These are phyloP conservation scores for Pseudoscleropodium purum DNA, from an alignment of 225 moss, liverwort and hornwort genomes.

Conservation along the genomic window DNA sequence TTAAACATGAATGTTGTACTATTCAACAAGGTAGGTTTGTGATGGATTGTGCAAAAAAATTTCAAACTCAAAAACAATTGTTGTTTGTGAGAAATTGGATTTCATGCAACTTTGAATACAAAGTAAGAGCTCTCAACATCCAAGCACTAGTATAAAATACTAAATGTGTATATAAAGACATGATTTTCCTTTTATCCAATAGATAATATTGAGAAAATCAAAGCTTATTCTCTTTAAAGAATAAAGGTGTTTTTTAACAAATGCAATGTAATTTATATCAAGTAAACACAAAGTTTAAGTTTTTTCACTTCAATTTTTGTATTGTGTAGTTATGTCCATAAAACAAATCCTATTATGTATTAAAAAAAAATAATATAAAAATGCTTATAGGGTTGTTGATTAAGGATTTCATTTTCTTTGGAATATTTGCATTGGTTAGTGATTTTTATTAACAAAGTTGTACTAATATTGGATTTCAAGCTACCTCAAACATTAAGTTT, in stretches of 20 bases:
- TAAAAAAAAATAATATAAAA: too few species aligned
- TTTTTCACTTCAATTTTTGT: not conserved
- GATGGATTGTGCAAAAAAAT: accelerated
- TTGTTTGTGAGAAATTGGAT: not conserved
- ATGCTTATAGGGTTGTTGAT: not conserved
- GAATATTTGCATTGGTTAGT: not conserved
- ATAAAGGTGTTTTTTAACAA: not conserved
- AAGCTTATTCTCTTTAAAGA: not conserved
- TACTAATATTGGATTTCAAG: not conserved
- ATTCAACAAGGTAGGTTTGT: not conserved
- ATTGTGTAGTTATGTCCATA: not conserved
- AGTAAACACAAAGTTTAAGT: not conserved
- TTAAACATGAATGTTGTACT: not conserved
- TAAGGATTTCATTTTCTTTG: not conserved
- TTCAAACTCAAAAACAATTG: not conserved
- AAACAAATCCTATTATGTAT: not conserved
- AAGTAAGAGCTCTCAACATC: not conserved
- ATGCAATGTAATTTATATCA: not conserved
- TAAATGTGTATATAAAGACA: not conserved
- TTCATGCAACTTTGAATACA: not conserved
- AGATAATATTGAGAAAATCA: not conserved
- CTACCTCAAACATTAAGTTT: not conserved
- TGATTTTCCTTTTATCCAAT: not conserved
- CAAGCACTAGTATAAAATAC: not conserved
- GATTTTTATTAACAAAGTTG: not conserved